These are phyloP conservation scores for Rhododendron molle DNA, from an alignment of 148 eudicot genomes.

Conservation along the genomic window DNA sequence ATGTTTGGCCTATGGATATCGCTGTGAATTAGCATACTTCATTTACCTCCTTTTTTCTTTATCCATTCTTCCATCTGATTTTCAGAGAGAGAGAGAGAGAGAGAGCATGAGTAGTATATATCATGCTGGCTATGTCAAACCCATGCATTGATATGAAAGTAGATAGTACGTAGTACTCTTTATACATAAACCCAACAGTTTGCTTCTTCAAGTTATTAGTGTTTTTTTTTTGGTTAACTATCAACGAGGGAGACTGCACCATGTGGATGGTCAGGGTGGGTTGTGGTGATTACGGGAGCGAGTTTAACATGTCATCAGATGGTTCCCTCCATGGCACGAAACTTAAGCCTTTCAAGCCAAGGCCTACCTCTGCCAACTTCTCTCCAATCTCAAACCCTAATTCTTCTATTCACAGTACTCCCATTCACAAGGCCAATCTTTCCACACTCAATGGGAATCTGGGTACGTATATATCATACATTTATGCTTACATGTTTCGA, in stretches of 20 bases:
- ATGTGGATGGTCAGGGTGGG: not conserved
- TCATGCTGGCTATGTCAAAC: not conserved
- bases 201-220: not conserved
- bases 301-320: not conserved
- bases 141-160: not conserved
- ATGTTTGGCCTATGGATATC: not conserved
- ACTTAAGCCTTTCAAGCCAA: conserved; percentile 10
- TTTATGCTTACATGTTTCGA: not conserved
- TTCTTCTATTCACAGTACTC: not conserved
- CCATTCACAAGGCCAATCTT: not conserved
- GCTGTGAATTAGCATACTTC: not conserved
- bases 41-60: not conserved
- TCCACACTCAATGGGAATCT: not conserved
- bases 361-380: not conserved
- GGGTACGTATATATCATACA: not conserved
- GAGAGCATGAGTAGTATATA: not conserved
- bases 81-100: not conserved
- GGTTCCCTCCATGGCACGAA: not conserved
- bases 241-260: not conserved
- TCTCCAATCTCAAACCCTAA: not conserved
- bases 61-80: not conserved
- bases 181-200: not conserved
- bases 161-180: not conserved
- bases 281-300: not conserved
- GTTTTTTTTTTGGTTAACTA: too few species aligned